Percentiles rank a stretch among this genome's conserved stretches.
phyloP scores from a whole-genome alignment of 129 eudicot genomes.

The Oenanthe sinensis region DNA sequence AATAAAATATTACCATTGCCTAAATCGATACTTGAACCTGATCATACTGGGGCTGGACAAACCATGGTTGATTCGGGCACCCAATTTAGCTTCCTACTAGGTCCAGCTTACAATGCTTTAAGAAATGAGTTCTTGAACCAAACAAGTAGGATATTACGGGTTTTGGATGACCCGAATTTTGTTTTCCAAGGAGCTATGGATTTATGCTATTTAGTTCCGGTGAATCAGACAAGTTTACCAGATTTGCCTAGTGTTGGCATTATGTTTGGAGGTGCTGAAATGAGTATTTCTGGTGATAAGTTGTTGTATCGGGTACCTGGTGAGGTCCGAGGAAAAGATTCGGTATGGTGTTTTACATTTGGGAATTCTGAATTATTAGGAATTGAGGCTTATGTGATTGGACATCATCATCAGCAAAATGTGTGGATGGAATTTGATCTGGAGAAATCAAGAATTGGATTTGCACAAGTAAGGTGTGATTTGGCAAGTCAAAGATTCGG shows the following conservation, averaged over 20 bases:
- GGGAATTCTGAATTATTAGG: constrained; percentile 73
- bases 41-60: constrained; percentile 86
- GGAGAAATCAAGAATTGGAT: constrained; percentile 58
- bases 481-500: constrained; percentile 61
- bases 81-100: constrained; percentile 63
- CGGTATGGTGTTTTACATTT: constrained; percentile 62
- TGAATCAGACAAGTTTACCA: constrained; percentile 24
- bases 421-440: constrained; percentile 82
- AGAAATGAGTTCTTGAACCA: constrained; percentile 57
- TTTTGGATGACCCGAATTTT: constrained; percentile 48
- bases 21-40: constrained; percentile 58
- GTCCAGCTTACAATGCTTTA: constrained; percentile 56
- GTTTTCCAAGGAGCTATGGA: constrained; percentile 74
- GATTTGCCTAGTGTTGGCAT: constrained; percentile 47
- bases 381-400: constrained; percentile 64
- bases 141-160: constrained; percentile 33
- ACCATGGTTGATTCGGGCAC: constrained; percentile 90
- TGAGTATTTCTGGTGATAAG: constrained; percentile 42
- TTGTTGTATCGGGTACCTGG: constrained; percentile 50
- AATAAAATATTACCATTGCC: constrained; percentile 37
- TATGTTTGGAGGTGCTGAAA: constrained; percentile 55
- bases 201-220: constrained; percentile 43
- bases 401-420: constrained; percentile 76
- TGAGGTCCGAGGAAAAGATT: constrained; percentile 38
- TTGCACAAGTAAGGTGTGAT: constrained; percentile 59